Evolutionary conservation across 768 basidiomycete species (phyloP), one percentile per base, ranked within the genome.

Genomic region (Nidula microcarpa): DNA sequence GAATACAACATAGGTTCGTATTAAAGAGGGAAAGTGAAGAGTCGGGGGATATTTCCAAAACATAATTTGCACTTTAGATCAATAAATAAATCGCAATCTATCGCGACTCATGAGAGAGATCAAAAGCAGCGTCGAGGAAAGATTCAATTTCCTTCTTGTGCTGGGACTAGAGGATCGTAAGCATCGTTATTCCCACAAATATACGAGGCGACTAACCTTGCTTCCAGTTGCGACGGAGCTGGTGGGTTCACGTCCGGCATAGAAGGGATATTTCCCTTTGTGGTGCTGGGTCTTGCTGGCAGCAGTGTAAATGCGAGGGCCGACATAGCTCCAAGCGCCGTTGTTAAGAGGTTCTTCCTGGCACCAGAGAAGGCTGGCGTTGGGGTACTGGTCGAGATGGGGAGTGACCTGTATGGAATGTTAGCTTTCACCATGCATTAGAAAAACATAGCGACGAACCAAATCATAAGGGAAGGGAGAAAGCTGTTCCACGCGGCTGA

Each of bases 331-430:
- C 97, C 97, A 99, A 1, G 93, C 86, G 59, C 97, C 97, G 63
- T 94, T 94, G 78, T 99, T 99, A 60, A 98, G 74, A 13, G 97
- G 96, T 70, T 98, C 94, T 73, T 97, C 94, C 80, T 97, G 94
- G 64, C 89, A 92, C 95, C 96, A 98, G 45, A 94, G 76, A 37
- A 96, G 68, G 58, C 89, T 89, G 35, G 96, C 94, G 67, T 98
- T 96, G 62, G 96, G 93, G 76, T 97, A 98, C 70, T 86, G 85
- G 76, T 99, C 97, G 35, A 99, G 80, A 68, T 98, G 92, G 30
- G 95, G 90, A 18, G 91, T 94, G 59, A 98, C 66, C 91, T 93
- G 56, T 10, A 58, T 51, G 45, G 52, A 44, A 16, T 34, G n/a
- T 36, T 30, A 11, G 35, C 49, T 56, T 45, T 46, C n/a, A 43